Evolutionary conservation across 169 alveolate genomes (phyloP), one percentile per base, ranked within the genome.

Genomic region (Sarcocystis neurona): DNA sequence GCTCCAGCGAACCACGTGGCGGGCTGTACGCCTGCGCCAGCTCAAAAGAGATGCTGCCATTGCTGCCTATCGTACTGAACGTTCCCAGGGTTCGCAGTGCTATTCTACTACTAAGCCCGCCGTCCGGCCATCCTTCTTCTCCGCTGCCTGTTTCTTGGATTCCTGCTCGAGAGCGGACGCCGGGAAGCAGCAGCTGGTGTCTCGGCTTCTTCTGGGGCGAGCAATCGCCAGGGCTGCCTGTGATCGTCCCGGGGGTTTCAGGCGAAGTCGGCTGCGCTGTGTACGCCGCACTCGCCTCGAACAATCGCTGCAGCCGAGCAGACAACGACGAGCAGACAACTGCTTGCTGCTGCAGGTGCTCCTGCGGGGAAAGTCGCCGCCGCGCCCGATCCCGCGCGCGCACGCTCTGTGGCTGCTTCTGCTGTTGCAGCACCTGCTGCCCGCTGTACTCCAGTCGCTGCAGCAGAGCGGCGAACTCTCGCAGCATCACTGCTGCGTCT

Each of bases 401-500:
- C n/a, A n/a, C n/a, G n/a, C n/a, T n/a, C n/a, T n/a, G n/a, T n/a
- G n/a, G n/a, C n/a, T n/a, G 75, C 75, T 15, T 43, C 44, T 8
- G 75, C 1, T 10, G 6, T 43, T 63, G 15, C 34, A 27, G 10
- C 72, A 8, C 27, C 72, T 58, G 43, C 18, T 39, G 53, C 53
- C 82, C 82, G 18, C 34, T 23, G 32, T 0, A 12, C 34, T 72
- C 82, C 47, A 72, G 56, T 2, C 82, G 82, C 1, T 32, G 53
- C 32, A 72, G 53, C 50, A 72, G 53, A 72, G 53, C 1, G 1
- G 82, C 82, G 56, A 72, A 72, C 0, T 72, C 82, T 30, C 23
- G 34, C 56, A 72, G 82, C 82, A 72, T 72, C 82, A 27, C 46
- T 23, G 82, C 82, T 32, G 82, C 82, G 34, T 72, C 82, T 27